A percentile compares a stretch with the other conserved stretches of the same genome.
Evolutionary conservation across 495 filamentous ascomycete species (phyloP).

Genomic region (Chaetomium cochliodes): DNA sequence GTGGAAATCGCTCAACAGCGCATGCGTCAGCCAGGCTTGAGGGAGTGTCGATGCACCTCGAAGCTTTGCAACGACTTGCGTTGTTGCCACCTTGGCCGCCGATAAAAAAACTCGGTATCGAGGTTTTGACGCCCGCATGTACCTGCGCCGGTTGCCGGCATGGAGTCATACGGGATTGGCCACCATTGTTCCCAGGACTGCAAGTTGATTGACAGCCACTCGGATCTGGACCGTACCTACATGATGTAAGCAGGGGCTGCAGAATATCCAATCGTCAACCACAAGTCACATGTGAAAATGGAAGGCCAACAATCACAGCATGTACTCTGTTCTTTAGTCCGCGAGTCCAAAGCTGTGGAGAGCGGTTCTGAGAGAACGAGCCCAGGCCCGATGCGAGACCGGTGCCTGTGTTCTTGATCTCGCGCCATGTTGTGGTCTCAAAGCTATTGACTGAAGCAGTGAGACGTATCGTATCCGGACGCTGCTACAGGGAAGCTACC

Average conservation of each 20-base stretch:
- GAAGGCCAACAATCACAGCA: conserved; percentile 20
- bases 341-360: conserved; percentile 51
- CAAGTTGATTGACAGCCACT: conserved; percentile 14
- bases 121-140: neutral
- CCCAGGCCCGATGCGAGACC: conserved; percentile 30
- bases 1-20: conserved; percentile 5
- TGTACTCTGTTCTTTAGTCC: conserved; percentile 58
- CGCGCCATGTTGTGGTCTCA: conserved; percentile 51
- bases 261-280: neutral
- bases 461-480: conserved; percentile 56
- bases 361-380: conserved; percentile 54
- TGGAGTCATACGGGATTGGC: conserved; percentile 15
- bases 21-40: neutral
- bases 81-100: neutral
- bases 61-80: neutral
- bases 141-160: conserved; percentile 11
- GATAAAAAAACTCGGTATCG: neutral
- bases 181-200: conserved; percentile 2
- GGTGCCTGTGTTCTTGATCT: conserved; percentile 42
- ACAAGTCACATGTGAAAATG: neutral
- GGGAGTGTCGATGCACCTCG: neutral
- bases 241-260: conserved; percentile 16
- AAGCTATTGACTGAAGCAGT: conserved; percentile 45
- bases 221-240: conserved; percentile 12
- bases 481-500: conserved; percentile 22